Conservation (phyloP, 768 basidiomycete species). For the Lentinus tigrinus region DNA sequence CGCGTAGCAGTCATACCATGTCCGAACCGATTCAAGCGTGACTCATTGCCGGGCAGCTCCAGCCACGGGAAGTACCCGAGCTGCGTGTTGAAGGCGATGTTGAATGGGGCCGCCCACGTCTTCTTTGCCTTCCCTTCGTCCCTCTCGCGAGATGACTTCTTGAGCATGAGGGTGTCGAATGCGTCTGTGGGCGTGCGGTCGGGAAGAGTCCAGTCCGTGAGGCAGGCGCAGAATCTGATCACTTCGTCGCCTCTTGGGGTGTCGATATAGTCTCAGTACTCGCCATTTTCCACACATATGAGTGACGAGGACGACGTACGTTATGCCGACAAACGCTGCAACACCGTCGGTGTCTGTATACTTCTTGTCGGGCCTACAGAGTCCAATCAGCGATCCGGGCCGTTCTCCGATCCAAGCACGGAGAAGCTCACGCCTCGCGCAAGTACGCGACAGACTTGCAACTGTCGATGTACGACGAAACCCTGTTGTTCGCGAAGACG, state of each 20-base stretch:
- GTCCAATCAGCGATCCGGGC: not conserved
- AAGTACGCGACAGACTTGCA: slow-evolving; percentile 57
- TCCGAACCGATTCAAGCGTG: slow-evolving; percentile 63
- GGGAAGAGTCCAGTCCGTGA: slow-evolving; percentile 53
- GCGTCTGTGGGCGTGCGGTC: not conserved
- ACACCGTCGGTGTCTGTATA: slow-evolving; percentile 65
- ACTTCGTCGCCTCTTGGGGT: slow-evolving; percentile 59
- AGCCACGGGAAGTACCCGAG: slow-evolving; percentile 69
- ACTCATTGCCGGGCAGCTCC: slow-evolving; percentile 50
- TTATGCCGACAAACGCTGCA: slow-evolving; percentile 68
- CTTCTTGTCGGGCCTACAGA: slow-evolving; percentile 55
- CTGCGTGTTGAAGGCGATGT: slow-evolving; percentile 60
- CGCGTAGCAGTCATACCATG: slow-evolving; percentile 73
- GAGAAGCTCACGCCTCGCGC: slow-evolving; percentile 41
- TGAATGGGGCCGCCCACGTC: slow-evolving; percentile 51
- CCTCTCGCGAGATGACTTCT: not conserved
- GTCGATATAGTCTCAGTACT: not conserved
- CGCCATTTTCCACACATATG: no score
- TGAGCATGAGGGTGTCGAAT: not conserved
- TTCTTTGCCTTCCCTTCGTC: not conserved
- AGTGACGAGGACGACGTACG: slow-evolving; percentile 51
- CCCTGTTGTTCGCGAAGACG: slow-evolving; percentile 69
- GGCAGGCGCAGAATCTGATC: slow-evolving; percentile 70
- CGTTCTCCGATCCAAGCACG: no score
- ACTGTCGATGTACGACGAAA: slow-evolving; percentile 66